Percentiles rank a stretch among this genome's conserved stretches.
Conservation (phyloP, 805 yeast genomes). For the Groenewaldozyma tartarivorans region DNA sequence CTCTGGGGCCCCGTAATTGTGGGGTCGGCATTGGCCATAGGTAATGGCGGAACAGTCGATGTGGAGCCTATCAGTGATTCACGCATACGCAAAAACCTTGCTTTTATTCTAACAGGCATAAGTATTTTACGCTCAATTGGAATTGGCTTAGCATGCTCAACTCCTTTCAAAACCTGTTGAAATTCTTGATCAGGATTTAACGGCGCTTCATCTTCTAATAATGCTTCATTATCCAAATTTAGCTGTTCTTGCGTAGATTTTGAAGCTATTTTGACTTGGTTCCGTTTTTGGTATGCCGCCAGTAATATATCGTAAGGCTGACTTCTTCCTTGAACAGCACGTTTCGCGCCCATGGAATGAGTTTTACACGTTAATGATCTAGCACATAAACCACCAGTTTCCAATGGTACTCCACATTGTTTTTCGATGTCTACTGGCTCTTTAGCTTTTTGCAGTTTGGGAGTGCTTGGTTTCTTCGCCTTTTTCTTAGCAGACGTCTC, state of each 20-base stretch:
- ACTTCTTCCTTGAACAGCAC: slow-evolving; percentile 82
- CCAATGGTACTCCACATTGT: slow-evolving; percentile 86
- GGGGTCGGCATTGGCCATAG: not conserved
- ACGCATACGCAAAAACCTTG: slow-evolving; percentile 66
- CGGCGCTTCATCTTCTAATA: slow-evolving; percentile 14
- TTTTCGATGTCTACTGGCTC: slow-evolving; percentile 82
- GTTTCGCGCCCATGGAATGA: slow-evolving; percentile 89
- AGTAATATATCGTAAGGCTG: slow-evolving; percentile 76
- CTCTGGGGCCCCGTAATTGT: slow-evolving; percentile 6
- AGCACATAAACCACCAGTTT: slow-evolving; percentile 83
- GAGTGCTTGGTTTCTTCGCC: slow-evolving; percentile 20
- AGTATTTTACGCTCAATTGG: slow-evolving; percentile 67
- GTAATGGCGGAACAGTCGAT: slow-evolving; percentile 38
- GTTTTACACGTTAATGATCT: slow-evolving; percentile 86
- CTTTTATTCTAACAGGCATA: slow-evolving; percentile 58
- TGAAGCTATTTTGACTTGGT: slow-evolving; percentile 72
- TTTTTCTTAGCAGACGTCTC: slow-evolving; percentile 5
- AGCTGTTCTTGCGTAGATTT: slow-evolving; percentile 30
- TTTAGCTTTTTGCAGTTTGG: slow-evolving; percentile 41
- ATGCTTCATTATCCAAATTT: slow-evolving; percentile 24
- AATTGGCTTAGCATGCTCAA: slow-evolving; percentile 63
- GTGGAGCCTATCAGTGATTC: slow-evolving; percentile 84
- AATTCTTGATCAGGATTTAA: slow-evolving; percentile 85
- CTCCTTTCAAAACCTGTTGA: slow-evolving; percentile 78
- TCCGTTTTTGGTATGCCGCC: slow-evolving; percentile 79